Evolutionary conservation across 1,284 basidiomycete genomes (phyloP).

Genomic region (Puccinia hordei): DNA sequence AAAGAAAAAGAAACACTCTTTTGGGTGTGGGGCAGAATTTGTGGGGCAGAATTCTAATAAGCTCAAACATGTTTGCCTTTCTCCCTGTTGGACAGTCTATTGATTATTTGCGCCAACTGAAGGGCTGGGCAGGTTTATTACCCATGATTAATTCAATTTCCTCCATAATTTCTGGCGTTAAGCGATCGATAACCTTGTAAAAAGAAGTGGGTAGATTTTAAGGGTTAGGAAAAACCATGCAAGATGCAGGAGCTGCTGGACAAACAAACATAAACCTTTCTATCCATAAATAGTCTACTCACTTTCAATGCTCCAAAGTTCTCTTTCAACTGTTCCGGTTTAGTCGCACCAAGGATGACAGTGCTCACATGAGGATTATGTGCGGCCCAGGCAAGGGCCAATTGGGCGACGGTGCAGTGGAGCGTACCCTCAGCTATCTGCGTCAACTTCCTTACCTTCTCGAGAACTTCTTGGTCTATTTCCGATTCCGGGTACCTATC

Average conservation of each 20-base stretch:
- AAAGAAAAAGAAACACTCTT: too few species aligned
- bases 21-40: too few species aligned
- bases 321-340: slow-evolving; percentile 66
- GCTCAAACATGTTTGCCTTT: too few species aligned
- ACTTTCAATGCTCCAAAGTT: slow-evolving; percentile 73
- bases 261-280: too few species aligned
- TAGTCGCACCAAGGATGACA: slow-evolving; percentile 70
- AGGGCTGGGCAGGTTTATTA: slow-evolving; percentile 60
- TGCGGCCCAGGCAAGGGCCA: slow-evolving; percentile 77
- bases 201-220: not conserved
- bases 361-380: slow-evolving; percentile 70
- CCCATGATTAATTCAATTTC: slow-evolving; percentile 71
- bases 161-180: slow-evolving; percentile 68
- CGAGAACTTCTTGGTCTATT: slow-evolving; percentile 52
- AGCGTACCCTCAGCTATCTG: slow-evolving; percentile 59
- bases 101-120: slow-evolving; percentile 34
- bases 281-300: not conserved
- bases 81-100: too few species aligned
- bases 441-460: slow-evolving; percentile 39
- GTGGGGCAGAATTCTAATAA: too few species aligned
- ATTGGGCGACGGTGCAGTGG: slow-evolving; percentile 66
- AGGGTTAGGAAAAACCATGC: not conserved
- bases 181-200: slow-evolving; percentile 64
- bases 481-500: slow-evolving; percentile 59
- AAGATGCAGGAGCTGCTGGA: too few species aligned